A percentile compares a stretch with the other conserved stretches of the same genome.
These are phyloP conservation scores for Globisporangium parvum DNA, from an alignment of 352 stramenopile species.

Conservation along the genomic window DNA sequence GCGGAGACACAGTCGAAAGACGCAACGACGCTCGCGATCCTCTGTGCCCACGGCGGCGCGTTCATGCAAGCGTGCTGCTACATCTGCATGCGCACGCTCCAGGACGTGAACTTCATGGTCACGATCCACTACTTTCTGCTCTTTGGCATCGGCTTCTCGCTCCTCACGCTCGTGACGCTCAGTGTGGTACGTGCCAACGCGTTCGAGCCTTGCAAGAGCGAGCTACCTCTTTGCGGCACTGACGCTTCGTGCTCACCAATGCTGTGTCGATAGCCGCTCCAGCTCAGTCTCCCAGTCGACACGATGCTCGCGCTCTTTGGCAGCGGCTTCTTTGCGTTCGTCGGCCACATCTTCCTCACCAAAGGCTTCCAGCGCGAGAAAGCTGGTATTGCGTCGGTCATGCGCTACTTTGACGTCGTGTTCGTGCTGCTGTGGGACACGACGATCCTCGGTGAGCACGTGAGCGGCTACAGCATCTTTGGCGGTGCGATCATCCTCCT, in stretches of 20 bases:
- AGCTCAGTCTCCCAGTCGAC: slow-evolving; percentile 18
- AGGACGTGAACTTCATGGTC: slow-evolving; percentile 26
- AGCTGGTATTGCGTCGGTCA: slow-evolving; percentile 53
- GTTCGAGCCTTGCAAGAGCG: not conserved
- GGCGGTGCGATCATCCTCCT: slow-evolving; percentile 46
- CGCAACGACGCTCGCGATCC: slow-evolving; percentile 21
- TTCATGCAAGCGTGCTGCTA: slow-evolving; percentile 43
- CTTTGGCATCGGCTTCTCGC: slow-evolving; percentile 23
- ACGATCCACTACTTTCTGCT: slow-evolving; percentile 38
- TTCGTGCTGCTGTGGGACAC: slow-evolving; percentile 57
- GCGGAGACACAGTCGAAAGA: slow-evolving; percentile 12
- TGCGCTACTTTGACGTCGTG: slow-evolving; percentile 67
- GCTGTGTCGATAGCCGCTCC: not conserved
- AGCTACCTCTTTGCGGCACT: too few species aligned
- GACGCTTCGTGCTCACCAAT: not conserved
- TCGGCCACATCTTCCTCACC: slow-evolving; percentile 52
- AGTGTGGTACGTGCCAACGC: slow-evolving; percentile 18
- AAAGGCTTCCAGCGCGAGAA: slow-evolving; percentile 54
- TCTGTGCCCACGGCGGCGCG: slow-evolving; percentile 35
- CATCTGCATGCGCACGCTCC: slow-evolving; percentile 50
- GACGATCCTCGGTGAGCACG: slow-evolving; percentile 37
- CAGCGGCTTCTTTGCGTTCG: slow-evolving; percentile 37
- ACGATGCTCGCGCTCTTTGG: slow-evolving; percentile 32
- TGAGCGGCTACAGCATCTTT: slow-evolving; percentile 54
- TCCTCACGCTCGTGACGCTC: slow-evolving; percentile 24